Conservation (phyloP, 2,329 filamentous ascomycete genomes). For the Colletotrichum liriopes region DNA sequence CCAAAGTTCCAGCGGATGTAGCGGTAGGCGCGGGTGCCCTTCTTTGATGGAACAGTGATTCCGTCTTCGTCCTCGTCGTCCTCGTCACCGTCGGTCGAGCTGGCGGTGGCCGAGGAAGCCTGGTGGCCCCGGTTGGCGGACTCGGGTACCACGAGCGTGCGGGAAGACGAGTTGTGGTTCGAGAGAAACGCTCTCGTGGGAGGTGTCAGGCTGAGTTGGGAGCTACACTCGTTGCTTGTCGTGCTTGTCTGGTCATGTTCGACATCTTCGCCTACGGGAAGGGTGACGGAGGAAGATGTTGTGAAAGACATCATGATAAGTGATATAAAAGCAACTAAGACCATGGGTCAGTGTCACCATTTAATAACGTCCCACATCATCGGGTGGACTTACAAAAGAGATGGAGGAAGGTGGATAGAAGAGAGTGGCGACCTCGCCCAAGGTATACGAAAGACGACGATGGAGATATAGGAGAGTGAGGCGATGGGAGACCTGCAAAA, state of each 20-base stretch:
- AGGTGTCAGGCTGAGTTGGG: slow-evolving; percentile 9
- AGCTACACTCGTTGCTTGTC: neutral
- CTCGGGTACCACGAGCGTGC: slow-evolving; percentile 27
- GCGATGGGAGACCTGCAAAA: slow-evolving; percentile 3
- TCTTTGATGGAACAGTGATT: slow-evolving; percentile 57
- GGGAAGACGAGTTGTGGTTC: slow-evolving; percentile 32
- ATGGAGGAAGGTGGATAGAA: neutral
- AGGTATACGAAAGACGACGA: neutral
- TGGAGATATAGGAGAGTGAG: neutral
- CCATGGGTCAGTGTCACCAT: neutral
- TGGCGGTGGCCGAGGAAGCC: neutral
- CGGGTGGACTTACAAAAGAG: slow-evolving; percentile 4
- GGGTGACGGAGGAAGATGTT: slow-evolving; percentile 26
- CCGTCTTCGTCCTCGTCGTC: slow-evolving; percentile 46
- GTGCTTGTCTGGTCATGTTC: neutral
- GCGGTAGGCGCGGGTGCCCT: slow-evolving; percentile 55
- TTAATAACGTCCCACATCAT: neutral
- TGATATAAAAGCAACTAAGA: slow-evolving; percentile 2
- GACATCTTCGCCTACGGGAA: slow-evolving; percentile 21
- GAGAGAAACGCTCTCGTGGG: slow-evolving; percentile 23
- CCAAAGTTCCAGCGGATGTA: slow-evolving; percentile 62
- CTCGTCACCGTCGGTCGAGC: slow-evolving; percentile 15
- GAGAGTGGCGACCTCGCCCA: neutral
- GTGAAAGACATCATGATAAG: slow-evolving; percentile 26
- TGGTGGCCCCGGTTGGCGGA: neutral